phyloP scores from a whole-genome alignment of 352 stramenopile species.

The Peronosclerospora sorghi region DNA sequence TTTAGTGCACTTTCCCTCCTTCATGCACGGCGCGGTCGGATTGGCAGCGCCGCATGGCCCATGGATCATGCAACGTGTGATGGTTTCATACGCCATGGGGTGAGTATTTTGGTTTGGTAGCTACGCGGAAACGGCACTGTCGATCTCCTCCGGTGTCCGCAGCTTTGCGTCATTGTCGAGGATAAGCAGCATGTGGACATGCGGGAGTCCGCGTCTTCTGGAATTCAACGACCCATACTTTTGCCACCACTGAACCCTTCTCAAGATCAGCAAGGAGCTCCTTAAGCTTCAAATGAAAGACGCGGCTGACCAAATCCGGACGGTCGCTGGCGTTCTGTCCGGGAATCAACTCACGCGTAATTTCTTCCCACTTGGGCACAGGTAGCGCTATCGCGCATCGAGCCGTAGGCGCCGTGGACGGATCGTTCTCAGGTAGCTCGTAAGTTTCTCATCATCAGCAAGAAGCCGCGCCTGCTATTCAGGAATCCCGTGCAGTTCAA shows the following conservation, averaged over 20 bases:
- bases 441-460: too few species aligned
- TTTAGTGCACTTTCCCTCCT: not conserved
- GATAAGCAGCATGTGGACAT: not conserved
- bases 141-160: not conserved
- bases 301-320: too few species aligned
- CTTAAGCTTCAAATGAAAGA: too few species aligned
- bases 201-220: not conserved
- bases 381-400: conserved; percentile 93
- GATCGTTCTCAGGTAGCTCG: conserved; percentile 61
- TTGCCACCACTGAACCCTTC: too few species aligned
- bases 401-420: conserved; percentile 65
- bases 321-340: too few species aligned
- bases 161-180: not conserved
- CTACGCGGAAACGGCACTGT: not conserved
- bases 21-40: not conserved
- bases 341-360: too few species aligned
- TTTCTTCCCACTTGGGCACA: conserved; percentile 23
- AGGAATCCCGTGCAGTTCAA: conserved; percentile 18
- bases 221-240: not conserved
- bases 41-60: not conserved
- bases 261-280: too few species aligned
- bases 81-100: not conserved
- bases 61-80: not conserved
- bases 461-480: conserved; percentile 13
- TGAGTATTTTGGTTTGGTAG: not conserved